These are phyloP conservation scores for Coleophoma crateriformis DNA, from an alignment of 2,329 filamentous ascomycete species.

Conservation along the genomic window DNA sequence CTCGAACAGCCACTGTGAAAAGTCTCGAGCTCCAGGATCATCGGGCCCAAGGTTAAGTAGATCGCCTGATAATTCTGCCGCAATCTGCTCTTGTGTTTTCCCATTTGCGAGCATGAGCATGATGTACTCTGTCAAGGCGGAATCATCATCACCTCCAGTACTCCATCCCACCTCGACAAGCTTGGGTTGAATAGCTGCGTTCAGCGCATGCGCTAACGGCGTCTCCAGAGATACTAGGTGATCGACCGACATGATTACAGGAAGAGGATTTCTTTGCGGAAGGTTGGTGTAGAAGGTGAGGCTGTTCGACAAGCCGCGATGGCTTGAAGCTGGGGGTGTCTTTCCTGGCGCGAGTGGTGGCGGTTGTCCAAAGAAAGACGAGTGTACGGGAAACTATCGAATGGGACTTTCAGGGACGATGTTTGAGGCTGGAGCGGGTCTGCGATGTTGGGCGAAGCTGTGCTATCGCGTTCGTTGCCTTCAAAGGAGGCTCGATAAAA, in stretches of 20 bases:
- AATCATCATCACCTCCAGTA: slow-evolving; percentile 67
- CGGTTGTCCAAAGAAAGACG: neutral
- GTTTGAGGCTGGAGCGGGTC: neutral
- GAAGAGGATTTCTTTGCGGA: slow-evolving; percentile 1
- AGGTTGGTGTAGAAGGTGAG: slow-evolving; percentile 3
- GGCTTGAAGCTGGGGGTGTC: neutral
- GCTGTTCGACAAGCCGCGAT: neutral
- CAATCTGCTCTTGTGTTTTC: slow-evolving; percentile 86
- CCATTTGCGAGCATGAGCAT: slow-evolving; percentile 96
- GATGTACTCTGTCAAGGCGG: slow-evolving; percentile 89
- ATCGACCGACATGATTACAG: slow-evolving; percentile 63
- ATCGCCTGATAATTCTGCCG: slow-evolving; percentile 80
- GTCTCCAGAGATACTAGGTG: slow-evolving; percentile 61
- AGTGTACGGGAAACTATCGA: neutral
- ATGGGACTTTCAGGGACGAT: neutral
- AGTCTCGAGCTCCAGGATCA: slow-evolving; percentile 75
- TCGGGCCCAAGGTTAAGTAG: slow-evolving; percentile 77
- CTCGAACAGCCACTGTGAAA: slow-evolving; percentile 90
- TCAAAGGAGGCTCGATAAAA: neutral
- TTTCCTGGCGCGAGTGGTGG: neutral
- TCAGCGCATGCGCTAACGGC: slow-evolving; percentile 79
- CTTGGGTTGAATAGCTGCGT: slow-evolving; percentile 80
- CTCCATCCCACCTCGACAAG: slow-evolving; percentile 91
- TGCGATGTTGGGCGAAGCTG: neutral
- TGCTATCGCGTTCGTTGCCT: neutral